phyloP scores from a whole-genome alignment of 352 stramenopile genomes.

The Phytophthora sojae region DNA sequence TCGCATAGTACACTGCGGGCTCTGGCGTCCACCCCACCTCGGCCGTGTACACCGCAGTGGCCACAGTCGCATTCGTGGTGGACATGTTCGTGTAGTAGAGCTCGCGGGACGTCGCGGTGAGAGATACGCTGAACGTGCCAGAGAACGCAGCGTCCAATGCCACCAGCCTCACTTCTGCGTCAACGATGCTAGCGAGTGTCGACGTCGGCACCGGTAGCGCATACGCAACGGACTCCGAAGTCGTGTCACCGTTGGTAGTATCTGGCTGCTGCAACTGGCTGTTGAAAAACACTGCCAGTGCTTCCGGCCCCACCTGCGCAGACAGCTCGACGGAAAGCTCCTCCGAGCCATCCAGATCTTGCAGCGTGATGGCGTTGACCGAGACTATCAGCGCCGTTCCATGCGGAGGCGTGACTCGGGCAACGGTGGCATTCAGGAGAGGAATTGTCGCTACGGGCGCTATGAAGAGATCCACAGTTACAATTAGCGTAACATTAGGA shows the following conservation, averaged over 20 bases:
- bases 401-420: not conserved
- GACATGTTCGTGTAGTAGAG: constrained; percentile 23
- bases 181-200: constrained; percentile 9
- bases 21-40: constrained; percentile 27
- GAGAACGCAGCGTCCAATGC: constrained; percentile 9
- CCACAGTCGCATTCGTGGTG: constrained; percentile 8
- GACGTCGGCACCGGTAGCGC: constrained; percentile 12
- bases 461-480: constrained; percentile 33
- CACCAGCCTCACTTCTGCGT: constrained; percentile 24
- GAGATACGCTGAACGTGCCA: constrained; percentile 18
- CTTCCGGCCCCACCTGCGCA: not conserved
- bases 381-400: constrained; percentile 26
- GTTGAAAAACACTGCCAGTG: constrained; percentile 28
- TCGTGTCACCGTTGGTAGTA: not conserved
- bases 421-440: constrained; percentile 7
- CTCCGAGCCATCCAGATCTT: constrained; percentile 35
- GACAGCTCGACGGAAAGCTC: constrained; percentile 20
- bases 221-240: constrained; percentile 1
- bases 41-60: constrained; percentile 6
- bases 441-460: constrained; percentile 26
- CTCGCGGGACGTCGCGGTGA: constrained; percentile 24
- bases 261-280: constrained; percentile 8
- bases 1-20: constrained; percentile 16
- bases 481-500: constrained; percentile 26
- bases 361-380: constrained; percentile 17